A percentile compares a stretch with the other conserved stretches of the same genome.
These are phyloP conservation scores for Exophiala sp. DNA, from an alignment of 2,329 filamentous ascomycete genomes.

Conservation along the genomic window DNA sequence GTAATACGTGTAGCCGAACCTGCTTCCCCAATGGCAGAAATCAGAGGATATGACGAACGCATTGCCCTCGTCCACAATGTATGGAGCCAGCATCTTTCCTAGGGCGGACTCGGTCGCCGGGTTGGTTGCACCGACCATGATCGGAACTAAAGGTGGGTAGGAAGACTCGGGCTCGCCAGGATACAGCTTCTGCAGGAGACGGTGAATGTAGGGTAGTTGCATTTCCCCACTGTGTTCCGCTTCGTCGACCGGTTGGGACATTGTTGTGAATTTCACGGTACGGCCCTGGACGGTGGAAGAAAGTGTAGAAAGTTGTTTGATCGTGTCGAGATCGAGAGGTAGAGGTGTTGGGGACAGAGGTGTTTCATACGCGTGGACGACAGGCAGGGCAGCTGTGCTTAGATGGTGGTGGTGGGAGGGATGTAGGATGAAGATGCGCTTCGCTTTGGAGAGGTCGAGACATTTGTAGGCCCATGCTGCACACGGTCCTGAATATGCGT, in stretches of 20 bases:
- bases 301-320: slow-evolving; percentile 36
- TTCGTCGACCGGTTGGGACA: slow-evolving; percentile 66
- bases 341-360: slow-evolving; percentile 43
- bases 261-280: slow-evolving; percentile 44
- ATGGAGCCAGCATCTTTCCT: slow-evolving; percentile 70
- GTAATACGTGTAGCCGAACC: slow-evolving; percentile 84
- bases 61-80: slow-evolving; percentile 67
- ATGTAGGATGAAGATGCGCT: slow-evolving; percentile 86
- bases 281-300: slow-evolving; percentile 29
- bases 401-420: slow-evolving; percentile 89
- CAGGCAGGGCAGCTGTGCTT: slow-evolving; percentile 70
- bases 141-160: slow-evolving; percentile 75
- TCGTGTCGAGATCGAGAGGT: slow-evolving; percentile 43
- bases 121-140: slow-evolving; percentile 76
- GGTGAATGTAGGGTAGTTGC: slow-evolving; percentile 91
- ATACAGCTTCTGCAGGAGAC: slow-evolving; percentile 58
- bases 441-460: slow-evolving; percentile 77
- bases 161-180: slow-evolving; percentile 48
- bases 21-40: slow-evolving; percentile 91
- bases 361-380: slow-evolving; percentile 54
- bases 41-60: slow-evolving; percentile 90
- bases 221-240: slow-evolving; percentile 93
- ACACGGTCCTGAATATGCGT: slow-evolving; percentile 83
- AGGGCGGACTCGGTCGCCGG: slow-evolving; percentile 62
- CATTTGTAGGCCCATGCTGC: slow-evolving; percentile 93